Percentiles rank a stretch among this genome's conserved stretches.
Conservation (phyloP, 106 monocot species). For the Dioscorea alata region DNA sequence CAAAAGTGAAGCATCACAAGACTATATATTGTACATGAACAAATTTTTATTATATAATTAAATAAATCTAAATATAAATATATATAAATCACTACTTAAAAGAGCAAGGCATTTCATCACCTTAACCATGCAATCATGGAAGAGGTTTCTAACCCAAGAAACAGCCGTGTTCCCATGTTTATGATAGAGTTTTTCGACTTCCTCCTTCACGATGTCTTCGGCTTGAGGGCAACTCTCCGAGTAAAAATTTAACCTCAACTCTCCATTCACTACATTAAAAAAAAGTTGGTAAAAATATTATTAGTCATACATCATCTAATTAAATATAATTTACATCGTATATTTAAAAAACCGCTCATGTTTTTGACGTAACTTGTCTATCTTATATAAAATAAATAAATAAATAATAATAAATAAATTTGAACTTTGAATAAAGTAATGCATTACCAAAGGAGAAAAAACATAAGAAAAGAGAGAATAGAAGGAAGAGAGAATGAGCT, state of each 20-base stretch:
- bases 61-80: no score
- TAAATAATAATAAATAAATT: no score
- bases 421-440: background rate
- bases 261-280: background rate
- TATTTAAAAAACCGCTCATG: no score
- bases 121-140: constrained; percentile 78
- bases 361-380: no score
- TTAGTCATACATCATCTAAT: no score
- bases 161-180: constrained; percentile 67
- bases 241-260: constrained; percentile 38
- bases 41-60: background rate
- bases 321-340: no score
- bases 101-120: background rate
- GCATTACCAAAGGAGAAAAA: background rate
- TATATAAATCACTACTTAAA: background rate
- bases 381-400: no score
- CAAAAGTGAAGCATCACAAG: constrained; percentile 59
- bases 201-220: constrained; percentile 44
- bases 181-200: constrained; percentile 46
- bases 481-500: background rate
- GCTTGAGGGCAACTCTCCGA: constrained; percentile 44
- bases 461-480: background rate
- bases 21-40: constrained; percentile 11
- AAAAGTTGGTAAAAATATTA: no score
- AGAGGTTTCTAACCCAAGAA: constrained; percentile 63